These are phyloP conservation scores for Fusarium sp. DNA, from an alignment of 2,329 filamentous ascomycete species.

Conservation along the genomic window DNA sequence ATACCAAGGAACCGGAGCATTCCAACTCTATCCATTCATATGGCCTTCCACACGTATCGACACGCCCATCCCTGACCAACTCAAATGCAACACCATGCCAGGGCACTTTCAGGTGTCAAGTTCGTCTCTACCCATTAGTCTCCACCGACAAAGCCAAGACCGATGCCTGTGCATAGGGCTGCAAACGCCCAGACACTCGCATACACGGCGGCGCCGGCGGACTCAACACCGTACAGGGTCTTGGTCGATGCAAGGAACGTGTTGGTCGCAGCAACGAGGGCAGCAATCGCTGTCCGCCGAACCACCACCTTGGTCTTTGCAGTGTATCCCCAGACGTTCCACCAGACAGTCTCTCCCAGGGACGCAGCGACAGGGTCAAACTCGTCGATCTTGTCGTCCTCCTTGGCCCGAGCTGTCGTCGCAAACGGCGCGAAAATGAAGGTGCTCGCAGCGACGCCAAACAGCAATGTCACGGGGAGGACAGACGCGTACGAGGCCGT, in stretches of 20 bases:
- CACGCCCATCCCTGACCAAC: constrained; percentile 16
- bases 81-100: constrained; percentile 1
- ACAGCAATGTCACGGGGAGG: constrained; percentile 65
- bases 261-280: constrained; percentile 66
- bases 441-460: constrained; percentile 76
- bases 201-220: constrained; percentile 77
- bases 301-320: constrained; percentile 71
- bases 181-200: constrained; percentile 79
- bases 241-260: constrained; percentile 73
- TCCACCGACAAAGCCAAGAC: constrained; percentile 62
- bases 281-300: constrained; percentile 69
- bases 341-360: constrained; percentile 75
- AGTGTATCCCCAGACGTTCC: constrained; percentile 78
- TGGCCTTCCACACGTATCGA: not conserved
- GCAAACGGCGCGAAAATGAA: constrained; percentile 82
- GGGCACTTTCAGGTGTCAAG: constrained; percentile 16
- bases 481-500: constrained; percentile 69
- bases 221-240: constrained; percentile 76
- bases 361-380: constrained; percentile 75
- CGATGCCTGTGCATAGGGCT: constrained; percentile 67
- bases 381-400: constrained; percentile 59
- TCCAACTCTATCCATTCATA: constrained; percentile 26
- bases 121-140: constrained; percentile 41
- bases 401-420: constrained; percentile 59
- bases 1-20: constrained; percentile 26